phyloP scores from a whole-genome alignment of 129 eudicot species.

The Ambrosia trifida region DNA sequence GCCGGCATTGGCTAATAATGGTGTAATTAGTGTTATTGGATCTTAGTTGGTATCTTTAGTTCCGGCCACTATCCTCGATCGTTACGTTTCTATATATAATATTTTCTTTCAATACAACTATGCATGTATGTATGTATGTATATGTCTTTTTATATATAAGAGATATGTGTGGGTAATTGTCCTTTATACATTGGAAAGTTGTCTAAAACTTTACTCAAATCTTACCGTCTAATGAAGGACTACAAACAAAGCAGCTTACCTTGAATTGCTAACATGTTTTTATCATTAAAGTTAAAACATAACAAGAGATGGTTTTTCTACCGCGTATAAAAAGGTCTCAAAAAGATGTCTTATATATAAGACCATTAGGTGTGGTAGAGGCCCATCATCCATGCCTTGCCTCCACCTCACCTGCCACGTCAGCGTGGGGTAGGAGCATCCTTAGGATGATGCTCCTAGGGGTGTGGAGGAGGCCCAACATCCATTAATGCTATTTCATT shows the following conservation, averaged over 20 bases:
- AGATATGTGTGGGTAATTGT: constrained; percentile 9
- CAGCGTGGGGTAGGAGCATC: too few relatives aligned
- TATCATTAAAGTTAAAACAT: too few relatives aligned
- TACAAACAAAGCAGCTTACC: constrained; percentile 7
- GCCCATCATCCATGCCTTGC: too few relatives aligned
- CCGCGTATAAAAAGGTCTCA: too few relatives aligned
- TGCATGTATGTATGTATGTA: constrained; percentile 16
- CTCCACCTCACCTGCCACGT: too few relatives aligned
- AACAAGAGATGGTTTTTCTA: too few relatives aligned
- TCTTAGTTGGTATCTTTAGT: constrained; percentile 10
- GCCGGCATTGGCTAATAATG: constrained; percentile 36
- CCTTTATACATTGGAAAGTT: neutral
- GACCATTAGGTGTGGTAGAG: too few relatives aligned
- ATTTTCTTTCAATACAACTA: neutral
- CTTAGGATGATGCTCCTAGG: too few relatives aligned
- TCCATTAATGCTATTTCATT: too few relatives aligned
- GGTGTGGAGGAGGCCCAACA: too few relatives aligned
- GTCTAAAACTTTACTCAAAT: neutral
- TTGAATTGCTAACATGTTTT: neutral
- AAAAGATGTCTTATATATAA: too few relatives aligned
- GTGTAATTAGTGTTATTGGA: constrained; percentile 20
- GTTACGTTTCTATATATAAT: constrained; percentile 26
- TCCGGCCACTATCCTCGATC: constrained; percentile 24
- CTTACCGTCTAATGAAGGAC: neutral
- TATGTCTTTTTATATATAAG: constrained; percentile 18